Evolutionary conservation across 106 monocot species (phyloP).

Genomic region (Dendrobium nobile): DNA sequence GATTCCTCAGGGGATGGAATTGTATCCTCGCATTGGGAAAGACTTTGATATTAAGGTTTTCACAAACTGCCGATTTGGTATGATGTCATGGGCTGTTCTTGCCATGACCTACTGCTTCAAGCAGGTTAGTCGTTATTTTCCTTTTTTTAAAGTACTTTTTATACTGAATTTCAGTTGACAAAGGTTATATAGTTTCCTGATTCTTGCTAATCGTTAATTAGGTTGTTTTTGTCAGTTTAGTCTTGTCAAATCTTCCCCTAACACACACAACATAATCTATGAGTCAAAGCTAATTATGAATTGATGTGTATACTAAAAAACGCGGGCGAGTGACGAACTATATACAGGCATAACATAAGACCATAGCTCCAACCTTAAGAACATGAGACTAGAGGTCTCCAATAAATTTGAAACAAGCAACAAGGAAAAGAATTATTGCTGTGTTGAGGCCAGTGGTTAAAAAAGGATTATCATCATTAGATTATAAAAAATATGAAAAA

Average conservation of each 20-base stretch:
- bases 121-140: conserved; percentile 49
- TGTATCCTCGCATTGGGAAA: conserved; percentile 96
- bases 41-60: conserved; percentile 95
- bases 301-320: too few relatives aligned
- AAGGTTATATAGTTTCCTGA: neutral
- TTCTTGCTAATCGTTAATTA: neutral
- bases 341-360: too few relatives aligned
- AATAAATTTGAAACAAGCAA: too few relatives aligned
- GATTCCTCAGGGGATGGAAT: conserved; percentile 76
- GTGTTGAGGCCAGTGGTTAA: too few relatives aligned
- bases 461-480: too few relatives aligned
- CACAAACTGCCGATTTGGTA: conserved; percentile 95
- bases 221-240: neutral
- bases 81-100: conserved; percentile 99
- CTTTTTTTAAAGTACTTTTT: neutral
- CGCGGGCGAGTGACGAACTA: too few relatives aligned
- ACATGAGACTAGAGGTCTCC: too few relatives aligned
- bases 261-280: neutral
- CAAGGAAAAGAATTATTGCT: too few relatives aligned
- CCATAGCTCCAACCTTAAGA: too few relatives aligned
- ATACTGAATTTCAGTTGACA: neutral
- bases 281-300: neutral
- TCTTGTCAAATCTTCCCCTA: neutral
- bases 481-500: too few relatives aligned
- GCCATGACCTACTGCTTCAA: conserved; percentile 94